A percentile compares a stretch with the other conserved stretches of the same genome.
These are phyloP conservation scores for Paxillus ammoniavirescens DNA, from an alignment of 768 basidiomycete genomes.

Conservation along the genomic window DNA sequence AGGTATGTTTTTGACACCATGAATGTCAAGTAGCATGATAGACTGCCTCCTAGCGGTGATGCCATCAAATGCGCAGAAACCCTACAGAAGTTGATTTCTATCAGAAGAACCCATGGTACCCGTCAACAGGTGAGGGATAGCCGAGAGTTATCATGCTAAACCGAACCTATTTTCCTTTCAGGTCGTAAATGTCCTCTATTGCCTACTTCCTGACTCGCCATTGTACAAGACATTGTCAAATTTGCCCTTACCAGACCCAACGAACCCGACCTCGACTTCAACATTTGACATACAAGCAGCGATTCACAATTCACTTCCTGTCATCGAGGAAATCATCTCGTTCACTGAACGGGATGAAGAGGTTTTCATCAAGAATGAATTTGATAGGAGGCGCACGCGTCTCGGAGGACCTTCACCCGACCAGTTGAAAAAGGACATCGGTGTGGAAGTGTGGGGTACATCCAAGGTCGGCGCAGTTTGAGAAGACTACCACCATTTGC, in stretches of 20 bases:
- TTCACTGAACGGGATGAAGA: constrained; percentile 67
- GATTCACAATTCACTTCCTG: constrained; percentile 66
- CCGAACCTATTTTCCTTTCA: constrained; percentile 28
- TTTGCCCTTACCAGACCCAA: constrained; percentile 75
- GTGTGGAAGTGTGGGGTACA: constrained; percentile 55
- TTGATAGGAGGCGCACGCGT: constrained; percentile 75
- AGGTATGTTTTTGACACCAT: constrained; percentile 41
- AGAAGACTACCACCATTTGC: constrained; percentile 1
- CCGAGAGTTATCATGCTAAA: not conserved
- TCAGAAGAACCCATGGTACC: constrained; percentile 60
- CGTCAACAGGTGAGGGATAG: constrained; percentile 47
- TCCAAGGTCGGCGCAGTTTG: constrained; percentile 50
- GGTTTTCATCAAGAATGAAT: constrained; percentile 56
- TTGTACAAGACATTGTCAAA: constrained; percentile 58
- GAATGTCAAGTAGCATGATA: not conserved
- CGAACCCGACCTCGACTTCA: constrained; percentile 64
- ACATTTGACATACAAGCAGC: constrained; percentile 57
- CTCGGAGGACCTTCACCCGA: constrained; percentile 65
- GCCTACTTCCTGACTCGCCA: constrained; percentile 74
- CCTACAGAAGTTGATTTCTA: constrained; percentile 72
- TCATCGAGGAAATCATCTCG: constrained; percentile 68
- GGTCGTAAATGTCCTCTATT: constrained; percentile 64
- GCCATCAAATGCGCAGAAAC: constrained; percentile 75
- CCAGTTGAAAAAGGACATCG: constrained; percentile 60
- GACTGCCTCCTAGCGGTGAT: constrained; percentile 55